Evolutionary conservation across 169 alveolate genomes (phyloP).

Genomic region (Plasmodium malariae): DNA sequence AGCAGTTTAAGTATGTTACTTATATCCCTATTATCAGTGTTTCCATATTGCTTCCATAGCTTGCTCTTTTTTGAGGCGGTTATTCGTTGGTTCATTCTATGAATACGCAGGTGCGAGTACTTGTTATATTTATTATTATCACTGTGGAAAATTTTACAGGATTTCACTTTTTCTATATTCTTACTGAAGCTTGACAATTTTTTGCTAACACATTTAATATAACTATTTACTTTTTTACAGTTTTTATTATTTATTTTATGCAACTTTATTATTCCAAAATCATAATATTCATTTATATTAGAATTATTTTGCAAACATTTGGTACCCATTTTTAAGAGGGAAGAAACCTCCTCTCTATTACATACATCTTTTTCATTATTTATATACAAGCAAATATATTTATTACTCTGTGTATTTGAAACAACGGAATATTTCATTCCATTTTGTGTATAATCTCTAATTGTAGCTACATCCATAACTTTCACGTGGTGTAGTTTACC

Average conservation of each 20-base stretch:
- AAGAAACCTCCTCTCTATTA: no score
- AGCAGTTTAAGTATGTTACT: constrained; percentile 7
- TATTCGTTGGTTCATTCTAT: neutral
- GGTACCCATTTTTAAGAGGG: no score
- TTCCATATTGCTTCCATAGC: neutral
- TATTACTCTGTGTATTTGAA: neutral
- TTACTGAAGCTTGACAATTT: neutral
- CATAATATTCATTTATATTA: no score
- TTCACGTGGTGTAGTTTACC: neutral
- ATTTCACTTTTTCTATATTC: neutral
- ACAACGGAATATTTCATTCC: neutral
- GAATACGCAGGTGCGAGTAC: neutral
- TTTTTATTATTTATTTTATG: no score
- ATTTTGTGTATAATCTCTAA: neutral
- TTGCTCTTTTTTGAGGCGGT: neutral
- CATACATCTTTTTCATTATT: neutral
- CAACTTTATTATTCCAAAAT: no score
- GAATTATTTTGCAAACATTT: no score
- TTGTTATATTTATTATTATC: neutral
- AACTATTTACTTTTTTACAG: no score
- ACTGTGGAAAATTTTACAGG: neutral
- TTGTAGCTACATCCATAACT: constrained; percentile 3
- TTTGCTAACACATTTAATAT: no score
- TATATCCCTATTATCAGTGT: neutral
- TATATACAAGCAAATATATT: neutral